Conservation (phyloP, 2,329 filamentous ascomycete species). For the Colletotrichum viniferum region DNA sequence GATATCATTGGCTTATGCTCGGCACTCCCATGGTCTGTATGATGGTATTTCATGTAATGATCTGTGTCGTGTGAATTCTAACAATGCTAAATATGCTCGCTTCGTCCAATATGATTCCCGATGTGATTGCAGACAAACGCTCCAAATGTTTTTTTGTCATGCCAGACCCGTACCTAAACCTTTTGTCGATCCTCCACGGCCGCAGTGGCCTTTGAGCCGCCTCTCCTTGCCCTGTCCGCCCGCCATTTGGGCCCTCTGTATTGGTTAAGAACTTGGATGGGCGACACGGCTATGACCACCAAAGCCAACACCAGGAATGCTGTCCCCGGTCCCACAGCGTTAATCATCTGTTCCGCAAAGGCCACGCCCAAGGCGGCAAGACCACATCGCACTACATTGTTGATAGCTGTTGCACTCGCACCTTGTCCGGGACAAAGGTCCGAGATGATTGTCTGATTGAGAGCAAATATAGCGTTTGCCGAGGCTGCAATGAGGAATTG, state of each 20-base stretch:
- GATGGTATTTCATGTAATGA: not conserved
- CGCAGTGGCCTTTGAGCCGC: not conserved
- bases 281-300: conserved; percentile 10
- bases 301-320: conserved; percentile 3
- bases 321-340: conserved; percentile 3
- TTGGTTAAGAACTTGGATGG: conserved; percentile 15
- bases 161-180: not conserved
- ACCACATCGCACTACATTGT: conserved; percentile 31
- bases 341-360: conserved; percentile 13
- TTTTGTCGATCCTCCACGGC: conserved; percentile 5
- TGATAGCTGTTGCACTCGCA: conserved; percentile 37
- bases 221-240: not conserved
- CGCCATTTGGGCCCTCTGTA: conserved; percentile 18
- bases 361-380: conserved; percentile 11
- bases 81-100: not conserved
- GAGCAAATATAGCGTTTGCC: conserved; percentile 39
- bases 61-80: not conserved
- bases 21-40: not conserved
- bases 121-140: not conserved
- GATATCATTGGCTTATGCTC: not conserved
- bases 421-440: conserved; percentile 34
- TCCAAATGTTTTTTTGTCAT: not conserved
- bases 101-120: not conserved
- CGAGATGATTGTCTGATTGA: conserved; percentile 37
- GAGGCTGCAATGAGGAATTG: conserved; percentile 40